Evolutionary conservation across 768 basidiomycete genomes (phyloP), one percentile per base, ranked within the genome.

Genomic region (Lactarius sp.): DNA sequence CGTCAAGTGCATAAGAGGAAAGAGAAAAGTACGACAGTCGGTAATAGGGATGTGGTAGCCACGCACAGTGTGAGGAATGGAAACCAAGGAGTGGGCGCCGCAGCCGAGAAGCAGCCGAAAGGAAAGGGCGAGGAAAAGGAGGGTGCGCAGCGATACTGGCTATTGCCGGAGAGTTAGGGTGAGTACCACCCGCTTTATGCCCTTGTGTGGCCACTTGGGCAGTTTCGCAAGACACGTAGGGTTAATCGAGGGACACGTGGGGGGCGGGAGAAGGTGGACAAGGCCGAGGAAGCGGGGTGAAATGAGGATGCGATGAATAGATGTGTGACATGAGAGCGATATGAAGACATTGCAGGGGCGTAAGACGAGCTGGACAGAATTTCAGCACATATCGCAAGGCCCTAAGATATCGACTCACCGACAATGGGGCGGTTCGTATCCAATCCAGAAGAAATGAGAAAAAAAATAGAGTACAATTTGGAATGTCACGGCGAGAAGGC

Each of bases 271-370:
- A 44, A 37, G n/a, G 52, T 4, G 14, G 41, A 18, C 52, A 60
- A 60, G 52, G 56, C 13, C 2, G 62, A 22, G 20, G 22, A 14
- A 42, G 37, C 16, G 36, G 39, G 36, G 47, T 56, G 46, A 60
- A 36, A 60, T 51, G 50, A 39, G 22, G 64, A 65, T 65, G 64
- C 54, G 59, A 65, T 56, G 64, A 52, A 60, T 60, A 56, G 54
- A 42, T 56, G 64, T 64, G 63, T 52, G 49, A 60, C 58, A 52
- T 65, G 64, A 56, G 59, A 36, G 37, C 56, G 64, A 65, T 60
- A 60, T 65, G 49, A 42, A 41, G 42, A 60, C 64, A 60, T 65
- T 65, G 64, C 64, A 52, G 36, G 64, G 60, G 54, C 64, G 64
- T 65, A 60, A 65, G 59, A 56, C 60, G 64, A 60, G 54, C 59